Evolutionary conservation across 2,329 filamentous ascomycete species (phyloP).

Genomic region (Diaporthe sp.): DNA sequence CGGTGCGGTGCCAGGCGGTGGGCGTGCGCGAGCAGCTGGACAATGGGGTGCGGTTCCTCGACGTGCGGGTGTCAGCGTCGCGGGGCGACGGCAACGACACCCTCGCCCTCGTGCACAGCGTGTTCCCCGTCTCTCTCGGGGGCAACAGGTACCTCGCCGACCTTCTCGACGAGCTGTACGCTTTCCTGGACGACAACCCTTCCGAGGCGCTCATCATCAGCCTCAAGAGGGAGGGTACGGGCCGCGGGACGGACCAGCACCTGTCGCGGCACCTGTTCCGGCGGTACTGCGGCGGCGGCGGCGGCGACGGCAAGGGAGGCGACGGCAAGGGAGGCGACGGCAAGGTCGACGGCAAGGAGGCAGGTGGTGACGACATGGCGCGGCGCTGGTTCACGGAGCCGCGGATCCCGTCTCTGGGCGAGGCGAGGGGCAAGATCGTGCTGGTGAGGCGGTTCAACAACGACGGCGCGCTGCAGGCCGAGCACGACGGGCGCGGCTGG

Average conservation of each 20-base stretch:
- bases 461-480: constrained; percentile 62
- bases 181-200: constrained; percentile 81
- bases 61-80: constrained; percentile 77
- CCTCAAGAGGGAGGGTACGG: constrained; percentile 90
- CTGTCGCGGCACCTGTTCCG: constrained; percentile 78
- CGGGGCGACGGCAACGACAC: constrained; percentile 63
- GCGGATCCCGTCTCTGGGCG: constrained; percentile 80
- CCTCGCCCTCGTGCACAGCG: constrained; percentile 87
- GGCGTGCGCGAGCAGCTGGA: constrained; percentile 80
- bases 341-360: too few species aligned
- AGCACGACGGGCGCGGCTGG: constrained; percentile 63
- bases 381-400: constrained; percentile 82
- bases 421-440: constrained; percentile 84
- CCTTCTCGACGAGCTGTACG: constrained; percentile 76
- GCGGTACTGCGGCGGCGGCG: constrained; percentile 70
- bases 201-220: constrained; percentile 87
- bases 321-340: too few species aligned
- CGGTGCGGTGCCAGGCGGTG: constrained; percentile 91
- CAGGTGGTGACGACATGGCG: constrained; percentile 39
- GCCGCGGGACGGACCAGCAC: constrained; percentile 81
- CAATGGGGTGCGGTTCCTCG: constrained; percentile 94
- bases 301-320: too few species aligned
- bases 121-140: constrained; percentile 87
- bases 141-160: constrained; percentile 83
- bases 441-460: constrained; percentile 84